These are phyloP conservation scores for Dryadomyces quercivorus DNA, from an alignment of 2,329 filamentous ascomycete genomes.

Conservation along the genomic window DNA sequence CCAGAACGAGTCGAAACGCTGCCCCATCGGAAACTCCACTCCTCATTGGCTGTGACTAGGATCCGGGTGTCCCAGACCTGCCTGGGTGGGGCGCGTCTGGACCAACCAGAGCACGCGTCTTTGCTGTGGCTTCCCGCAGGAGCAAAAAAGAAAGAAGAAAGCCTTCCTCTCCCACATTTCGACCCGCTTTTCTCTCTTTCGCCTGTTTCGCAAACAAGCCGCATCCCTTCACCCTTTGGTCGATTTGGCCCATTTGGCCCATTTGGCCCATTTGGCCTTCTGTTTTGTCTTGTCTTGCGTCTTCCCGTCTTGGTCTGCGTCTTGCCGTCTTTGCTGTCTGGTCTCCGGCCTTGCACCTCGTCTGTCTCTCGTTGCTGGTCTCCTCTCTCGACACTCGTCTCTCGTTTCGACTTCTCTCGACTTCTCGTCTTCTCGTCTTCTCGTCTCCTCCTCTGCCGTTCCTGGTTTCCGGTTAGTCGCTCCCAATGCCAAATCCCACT, in stretches of 20 bases:
- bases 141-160: background rate
- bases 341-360: background rate
- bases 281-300: background rate
- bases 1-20: constrained; percentile 12
- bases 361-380: background rate
- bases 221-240: background rate
- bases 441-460: too few relatives aligned
- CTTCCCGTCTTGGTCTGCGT: too few relatives aligned
- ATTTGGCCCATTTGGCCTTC: too few relatives aligned
- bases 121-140: constrained; percentile 1
- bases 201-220: constrained; percentile 6
- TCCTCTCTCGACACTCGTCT: background rate
- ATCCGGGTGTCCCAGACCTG: background rate
- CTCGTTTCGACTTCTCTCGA: too few relatives aligned
- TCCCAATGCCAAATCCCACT: background rate
- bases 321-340: background rate
- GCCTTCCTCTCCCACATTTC: background rate
- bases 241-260: too few relatives aligned
- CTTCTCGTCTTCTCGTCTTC: too few relatives aligned
- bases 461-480: constrained; percentile 1
- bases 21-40: constrained; percentile 3
- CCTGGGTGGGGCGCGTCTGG: background rate
- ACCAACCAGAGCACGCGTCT: background rate
- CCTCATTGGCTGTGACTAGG: constrained; percentile 6
- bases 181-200: constrained; percentile 5